Conservation (phyloP, 2,329 filamentous ascomycete genomes). For the Monilinia vaccinii-corymbosi region DNA sequence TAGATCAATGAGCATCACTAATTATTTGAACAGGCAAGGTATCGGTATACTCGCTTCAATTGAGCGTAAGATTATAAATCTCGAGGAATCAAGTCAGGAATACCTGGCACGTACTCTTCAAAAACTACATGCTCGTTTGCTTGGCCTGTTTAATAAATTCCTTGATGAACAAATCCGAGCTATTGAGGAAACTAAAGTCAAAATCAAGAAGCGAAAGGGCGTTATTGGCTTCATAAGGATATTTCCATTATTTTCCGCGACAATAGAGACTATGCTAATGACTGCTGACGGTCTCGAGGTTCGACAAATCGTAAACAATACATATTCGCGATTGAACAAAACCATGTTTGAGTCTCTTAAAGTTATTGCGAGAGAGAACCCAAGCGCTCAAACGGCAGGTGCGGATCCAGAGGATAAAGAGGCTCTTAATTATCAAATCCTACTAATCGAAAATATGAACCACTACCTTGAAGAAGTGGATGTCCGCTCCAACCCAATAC, state of each 20-base stretch:
- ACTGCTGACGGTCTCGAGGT: conserved; percentile 55
- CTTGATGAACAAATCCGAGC: conserved; percentile 91
- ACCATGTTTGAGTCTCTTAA: conserved; percentile 97
- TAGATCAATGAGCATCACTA: conserved; percentile 10
- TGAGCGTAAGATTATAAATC: conserved; percentile 67
- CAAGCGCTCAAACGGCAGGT: conserved; percentile 37
- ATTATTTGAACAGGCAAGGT: conserved; percentile 55
- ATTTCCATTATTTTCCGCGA: conserved; percentile 77
- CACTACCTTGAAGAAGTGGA: conserved; percentile 92
- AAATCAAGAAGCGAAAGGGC: conserved; percentile 96
- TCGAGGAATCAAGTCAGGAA: conserved; percentile 88
- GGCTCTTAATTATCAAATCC: conserved; percentile 91
- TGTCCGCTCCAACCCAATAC: conserved; percentile 59
- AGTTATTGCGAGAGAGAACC: conserved; percentile 75
- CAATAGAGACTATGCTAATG: conserved; percentile 75
- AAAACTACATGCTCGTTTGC: conserved; percentile 66
- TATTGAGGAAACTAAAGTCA: conserved; percentile 97
- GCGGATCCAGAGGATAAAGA: conserved; percentile 82
- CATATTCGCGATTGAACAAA: conserved; percentile 81
- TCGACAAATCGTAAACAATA: conserved; percentile 70
- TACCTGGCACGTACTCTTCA: conserved; percentile 74
- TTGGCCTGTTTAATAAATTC: conserved; percentile 74
- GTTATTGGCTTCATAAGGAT: conserved; percentile 92
- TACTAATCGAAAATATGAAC: conserved; percentile 98
- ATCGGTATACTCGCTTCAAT: conserved; percentile 76